phyloP scores from a whole-genome alignment of 2,329 filamentous ascomycete species.

The Trichoderma guizhouense region DNA sequence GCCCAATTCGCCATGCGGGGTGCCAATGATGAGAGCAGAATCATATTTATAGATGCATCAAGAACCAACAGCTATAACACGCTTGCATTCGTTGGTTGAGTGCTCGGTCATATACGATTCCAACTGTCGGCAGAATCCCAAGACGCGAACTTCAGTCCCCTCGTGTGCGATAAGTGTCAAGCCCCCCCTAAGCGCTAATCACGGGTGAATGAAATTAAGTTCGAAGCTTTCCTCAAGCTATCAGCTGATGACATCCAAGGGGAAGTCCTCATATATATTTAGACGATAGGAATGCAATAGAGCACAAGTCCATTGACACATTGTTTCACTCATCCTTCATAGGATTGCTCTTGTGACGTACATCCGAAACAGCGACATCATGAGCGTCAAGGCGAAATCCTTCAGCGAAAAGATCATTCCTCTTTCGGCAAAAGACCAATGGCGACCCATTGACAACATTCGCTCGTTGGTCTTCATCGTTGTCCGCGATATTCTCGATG shows the following conservation, averaged over 20 bases:
- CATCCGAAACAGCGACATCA: neutral
- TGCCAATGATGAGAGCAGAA: neutral
- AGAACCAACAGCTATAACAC: neutral
- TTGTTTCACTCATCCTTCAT: neutral
- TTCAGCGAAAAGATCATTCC: slow-evolving; percentile 14
- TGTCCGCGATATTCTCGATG: slow-evolving; percentile 17
- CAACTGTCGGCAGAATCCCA: neutral
- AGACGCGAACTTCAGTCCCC: neutral
- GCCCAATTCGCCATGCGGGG: neutral
- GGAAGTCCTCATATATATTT: neutral
- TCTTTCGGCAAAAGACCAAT: slow-evolving; percentile 19
- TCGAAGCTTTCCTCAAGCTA: neutral
- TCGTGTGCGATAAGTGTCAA: neutral
- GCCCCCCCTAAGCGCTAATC: slow-evolving; percentile 8
- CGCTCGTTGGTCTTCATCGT: slow-evolving; percentile 21
- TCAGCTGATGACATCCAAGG: neutral
- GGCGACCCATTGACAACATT: slow-evolving; percentile 19
- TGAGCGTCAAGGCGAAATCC: neutral
- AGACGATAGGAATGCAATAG: neutral
- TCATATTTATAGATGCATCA: neutral
- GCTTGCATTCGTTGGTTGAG: neutral
- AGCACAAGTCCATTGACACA: too few relatives aligned
- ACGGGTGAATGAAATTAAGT: neutral
- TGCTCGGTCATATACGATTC: neutral
- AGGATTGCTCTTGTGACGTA: neutral